Evolutionary conservation across 352 stramenopile genomes (phyloP), one percentile per base, ranked within the genome.

Genomic region (Pythium periplocum): DNA sequence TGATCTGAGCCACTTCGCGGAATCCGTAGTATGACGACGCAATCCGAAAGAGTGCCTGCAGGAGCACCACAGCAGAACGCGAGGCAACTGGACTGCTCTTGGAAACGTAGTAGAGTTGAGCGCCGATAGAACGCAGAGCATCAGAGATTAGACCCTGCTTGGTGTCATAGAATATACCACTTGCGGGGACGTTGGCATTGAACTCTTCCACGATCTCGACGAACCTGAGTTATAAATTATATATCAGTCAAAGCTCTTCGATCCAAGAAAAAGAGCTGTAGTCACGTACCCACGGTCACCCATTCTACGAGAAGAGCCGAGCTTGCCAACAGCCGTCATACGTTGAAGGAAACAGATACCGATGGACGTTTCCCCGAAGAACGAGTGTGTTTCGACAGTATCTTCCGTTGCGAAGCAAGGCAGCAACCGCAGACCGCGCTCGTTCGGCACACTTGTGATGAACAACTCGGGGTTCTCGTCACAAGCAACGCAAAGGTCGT

Each of bases 171-270:
- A 80, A 57, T 36, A 95, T 87, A 3, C 88, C 88, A 38, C 81
- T 94, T 4, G 75, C 66, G 32, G 86, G 80, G 0, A 97, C 86
- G 48, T 97, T 97, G 8, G 87, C 84, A 41, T 97, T 97, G 57
- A 97, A 96, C 54, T 97, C 88, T 44, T 78, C 68, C 11, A 86
- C 82, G 57, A 93, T 93, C 44, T 84, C 70, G 30, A 93, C 64
- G 48, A 94, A 90, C 6, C 83, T 93, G 62, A 26, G 17, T 26
- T 26, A 26, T 26, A 26, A 26, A 26, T 26, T 26, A 26, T 26
- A 26, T 26, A 26, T 26, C 17, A 26, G 17, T 26, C 17, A 26
- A 26, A 26, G 17, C 17, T 26, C 17, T 26, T 26, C 17, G 17
- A 26, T 26, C 17, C 17, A 26, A 26, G 17, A 26, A 26, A 26